Evolutionary conservation across 1,284 basidiomycete genomes (phyloP), one percentile per base, ranked within the genome.

Genomic region (Trichosporon sp.): DNA sequence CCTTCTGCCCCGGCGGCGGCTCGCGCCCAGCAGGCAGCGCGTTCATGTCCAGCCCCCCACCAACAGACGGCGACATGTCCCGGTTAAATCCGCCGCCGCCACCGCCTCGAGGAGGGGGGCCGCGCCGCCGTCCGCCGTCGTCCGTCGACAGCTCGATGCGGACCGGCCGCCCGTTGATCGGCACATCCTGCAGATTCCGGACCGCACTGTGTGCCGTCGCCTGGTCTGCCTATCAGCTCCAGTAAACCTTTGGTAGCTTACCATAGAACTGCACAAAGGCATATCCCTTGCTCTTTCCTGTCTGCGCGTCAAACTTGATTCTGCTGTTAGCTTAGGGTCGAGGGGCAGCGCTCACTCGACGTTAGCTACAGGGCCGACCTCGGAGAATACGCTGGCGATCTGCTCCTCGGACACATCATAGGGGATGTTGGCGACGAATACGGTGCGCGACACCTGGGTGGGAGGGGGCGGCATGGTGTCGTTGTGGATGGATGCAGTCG

Each of bases 191-290:
- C 64, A 95, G 86, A 79, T 95, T 95, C 73, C 93, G 88, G 44
- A 95, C 91, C 44, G 93, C 93, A 38, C 91, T 92, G 15, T 87
- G 83, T 1, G 91, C 91, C 8, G 95, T 98, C 83, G 97, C 94
- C 79, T 95, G 91, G 82, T 99, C 96, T 95, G 81, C 5, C 27
- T 25, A 56, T 65, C 18, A 69, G 58, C 27, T 38, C 8, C 15
- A n/a, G 44, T 25, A 38, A 18, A 23, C 15, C 47, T 42, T 69
- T 71, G 75, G 64, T 29, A 65, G 70, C 88, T 83, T 87, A 95
- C 93, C 93, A 77, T 92, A 90, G 81, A 94, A 98, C 87, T 97
- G 94, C 85, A 95, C 95, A 81, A 98, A 98, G 13, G 95, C 96
- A 80, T 97, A 99, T 15, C 97, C 96, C 84, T 93, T 94, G 64